These are phyloP conservation scores for Pouteria glomerata DNA, from an alignment of 148 eudicot genomes.

Conservation along the genomic window DNA sequence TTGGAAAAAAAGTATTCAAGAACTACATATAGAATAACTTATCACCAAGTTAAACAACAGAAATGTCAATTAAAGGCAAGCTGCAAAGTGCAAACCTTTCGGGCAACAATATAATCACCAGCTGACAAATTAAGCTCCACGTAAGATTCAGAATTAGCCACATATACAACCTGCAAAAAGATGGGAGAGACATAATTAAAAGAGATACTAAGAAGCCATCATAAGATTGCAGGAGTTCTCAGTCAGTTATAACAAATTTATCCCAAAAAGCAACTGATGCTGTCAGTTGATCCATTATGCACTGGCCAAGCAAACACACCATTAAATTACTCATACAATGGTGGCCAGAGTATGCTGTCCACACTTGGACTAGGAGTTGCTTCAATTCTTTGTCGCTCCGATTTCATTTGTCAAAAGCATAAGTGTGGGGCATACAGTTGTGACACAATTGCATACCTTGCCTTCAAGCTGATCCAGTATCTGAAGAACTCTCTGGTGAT, in stretches of 20 bases:
- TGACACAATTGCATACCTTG: conserved; percentile 58
- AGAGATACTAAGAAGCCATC: not conserved
- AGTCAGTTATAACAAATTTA: conserved; percentile 23
- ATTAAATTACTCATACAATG: conserved; percentile 69
- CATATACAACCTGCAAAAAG: conserved; percentile 46
- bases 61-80: not conserved
- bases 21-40: no score
- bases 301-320: conserved; percentile 49
- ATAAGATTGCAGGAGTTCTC: not conserved
- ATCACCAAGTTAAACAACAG: not conserved
- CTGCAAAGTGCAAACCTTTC: conserved; percentile 59
- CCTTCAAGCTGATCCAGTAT: conserved; percentile 80
- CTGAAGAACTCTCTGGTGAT: conserved; percentile 77
- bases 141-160: conserved; percentile 72
- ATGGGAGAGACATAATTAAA: not conserved
- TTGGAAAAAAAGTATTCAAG: no score
- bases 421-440: no score
- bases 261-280: conserved; percentile 73
- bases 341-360: conserved; percentile 62
- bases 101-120: conserved; percentile 69
- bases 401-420: conserved; percentile 41
- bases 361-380: conserved; percentile 64
- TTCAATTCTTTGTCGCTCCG: conserved; percentile 80
- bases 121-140: conserved; percentile 62
- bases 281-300: conserved; percentile 65